Base-by-base conservation (phyloP, 371 early-diverging fungal species). In the Nosema bombycis region DNA sequence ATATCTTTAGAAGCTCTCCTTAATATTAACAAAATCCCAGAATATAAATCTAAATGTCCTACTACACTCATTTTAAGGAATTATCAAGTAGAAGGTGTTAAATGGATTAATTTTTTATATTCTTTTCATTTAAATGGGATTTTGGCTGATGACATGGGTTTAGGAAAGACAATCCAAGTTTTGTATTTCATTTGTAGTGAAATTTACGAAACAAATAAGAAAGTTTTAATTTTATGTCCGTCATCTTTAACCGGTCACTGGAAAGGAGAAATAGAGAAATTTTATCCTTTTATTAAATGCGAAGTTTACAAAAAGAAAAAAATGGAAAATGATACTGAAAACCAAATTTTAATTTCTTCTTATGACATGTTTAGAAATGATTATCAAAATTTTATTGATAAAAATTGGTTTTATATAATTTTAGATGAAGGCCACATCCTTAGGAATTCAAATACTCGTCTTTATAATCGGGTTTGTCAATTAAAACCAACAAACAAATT, bases 341-440 rank as follows among this genome's bases (percentile, higher is more conserved):
- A 1, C 54, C 14, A 29, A 15, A 29, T 75, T 32, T 86, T 95
- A 2, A 91, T 96, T 81, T 91, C 90, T 88, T 93, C 94, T 1
- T 97, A 96, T 82, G 97, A 97, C 80, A 91, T 94, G 34, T 89
- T 95, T 75, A 90, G 96, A 70, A 93, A 93, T 80, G 96, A 96
- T 83, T 90, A 94, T 79, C 92, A 93, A 15, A 89, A 89, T 23
- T 85, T 96, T 64, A 71, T 75, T 0, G 77, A 83, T 33, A 85
- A 91, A 46, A 85, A 89, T 36, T 97, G 91, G 91, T 94, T 95
- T 86, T 98, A 95, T 84, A 92, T 94, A 79, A 90, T 96, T 73
- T 86, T 99, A 38, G 99, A 99, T 86, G 99, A 99, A 88, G 99
- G 98, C 0, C 99, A 99, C 84, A 89, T 94, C 38, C 95, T 99